Percentiles rank a stretch among this genome's conserved stretches.
These are phyloP conservation scores for Sclerotinia nivalis DNA, from an alignment of 2,329 filamentous ascomycete genomes.

Conservation along the genomic window DNA sequence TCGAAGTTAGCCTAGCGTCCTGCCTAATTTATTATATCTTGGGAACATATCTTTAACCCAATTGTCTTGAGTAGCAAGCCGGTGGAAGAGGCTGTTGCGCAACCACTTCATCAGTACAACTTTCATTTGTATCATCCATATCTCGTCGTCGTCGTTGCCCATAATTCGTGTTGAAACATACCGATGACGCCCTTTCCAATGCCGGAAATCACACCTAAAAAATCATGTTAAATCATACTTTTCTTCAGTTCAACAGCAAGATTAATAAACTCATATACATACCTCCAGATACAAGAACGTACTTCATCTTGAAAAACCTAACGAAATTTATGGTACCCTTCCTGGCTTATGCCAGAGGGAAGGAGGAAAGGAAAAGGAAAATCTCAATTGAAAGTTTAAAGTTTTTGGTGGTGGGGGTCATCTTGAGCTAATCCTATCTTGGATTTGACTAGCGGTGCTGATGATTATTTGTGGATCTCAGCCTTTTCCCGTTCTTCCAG, in stretches of 20 bases:
- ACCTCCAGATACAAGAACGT: conserved; percentile 80
- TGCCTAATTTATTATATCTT: conserved; percentile 18
- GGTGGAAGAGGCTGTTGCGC: conserved; percentile 61
- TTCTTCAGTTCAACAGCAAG: not conserved
- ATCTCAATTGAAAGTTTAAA: conserved; percentile 20
- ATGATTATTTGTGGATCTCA: not conserved
- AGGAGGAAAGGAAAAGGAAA: conserved; percentile 30
- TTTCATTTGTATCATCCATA: not conserved
- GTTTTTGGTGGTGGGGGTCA: conserved; percentile 24
- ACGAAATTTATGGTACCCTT: conserved; percentile 34
- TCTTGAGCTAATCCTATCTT: not conserved
- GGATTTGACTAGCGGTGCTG: conserved; percentile 13
- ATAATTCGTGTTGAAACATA: conserved; percentile 43
- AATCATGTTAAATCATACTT: conserved; percentile 28
- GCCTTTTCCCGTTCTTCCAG: not conserved
- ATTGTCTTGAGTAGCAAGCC: conserved; percentile 78
- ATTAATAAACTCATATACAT: conserved; percentile 10
- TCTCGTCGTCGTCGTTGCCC: not conserved
- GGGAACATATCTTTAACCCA: conserved; percentile 69
- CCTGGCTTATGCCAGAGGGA: conserved; percentile 38
- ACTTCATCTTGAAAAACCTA: conserved; percentile 64
- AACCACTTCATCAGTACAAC: conserved; percentile 16
- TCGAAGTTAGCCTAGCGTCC: conserved; percentile 39
- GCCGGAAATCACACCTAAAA: conserved; percentile 53
- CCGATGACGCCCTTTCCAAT: conserved; percentile 68